A percentile compares a stretch with the other conserved stretches of the same genome.
These are phyloP conservation scores for Cephalotrichum gorgonifer DNA, from an alignment of 2,329 filamentous ascomycete genomes.

Conservation along the genomic window DNA sequence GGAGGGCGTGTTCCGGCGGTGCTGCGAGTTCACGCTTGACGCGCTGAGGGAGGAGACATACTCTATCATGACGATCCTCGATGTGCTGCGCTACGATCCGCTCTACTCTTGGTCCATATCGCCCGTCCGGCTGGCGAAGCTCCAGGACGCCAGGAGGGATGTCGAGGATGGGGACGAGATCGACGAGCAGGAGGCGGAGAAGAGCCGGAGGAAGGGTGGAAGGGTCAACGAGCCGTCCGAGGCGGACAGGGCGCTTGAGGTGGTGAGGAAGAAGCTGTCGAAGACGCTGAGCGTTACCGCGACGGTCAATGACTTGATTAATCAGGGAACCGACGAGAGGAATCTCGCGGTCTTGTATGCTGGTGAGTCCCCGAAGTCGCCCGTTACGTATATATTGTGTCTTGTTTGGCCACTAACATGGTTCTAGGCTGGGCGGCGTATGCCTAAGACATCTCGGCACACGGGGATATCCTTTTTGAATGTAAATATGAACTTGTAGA, in stretches of 20 bases:
- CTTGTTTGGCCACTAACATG: conserved; percentile 2
- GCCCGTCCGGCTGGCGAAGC: conserved; percentile 51
- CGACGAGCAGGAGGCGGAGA: conserved; percentile 27
- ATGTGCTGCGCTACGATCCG: conserved; percentile 96
- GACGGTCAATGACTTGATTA: conserved; percentile 93
- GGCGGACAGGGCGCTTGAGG: conserved; percentile 81
- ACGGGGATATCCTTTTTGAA: too few species aligned
- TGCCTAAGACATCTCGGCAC: conserved; percentile 24
- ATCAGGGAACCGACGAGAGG: conserved; percentile 85
- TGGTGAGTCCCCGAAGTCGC: conserved; percentile 38
- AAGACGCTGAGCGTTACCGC: conserved; percentile 91
- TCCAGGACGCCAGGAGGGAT: conserved; percentile 51
- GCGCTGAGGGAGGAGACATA: conserved; percentile 91
- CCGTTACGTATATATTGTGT: not conserved
- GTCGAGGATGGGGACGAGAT: conserved; percentile 27
- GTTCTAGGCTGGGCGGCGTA: conserved; percentile 34
- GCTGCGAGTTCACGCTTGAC: conserved; percentile 94
- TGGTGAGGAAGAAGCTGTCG: conserved; percentile 91
- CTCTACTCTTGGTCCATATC: conserved; percentile 93
- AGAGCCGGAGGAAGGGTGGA: conserved; percentile 18
- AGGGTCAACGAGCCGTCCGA: conserved; percentile 54
- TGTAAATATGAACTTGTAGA: not conserved
- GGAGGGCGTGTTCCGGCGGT: conserved; percentile 93
- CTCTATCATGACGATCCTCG: conserved; percentile 96
- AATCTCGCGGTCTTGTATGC: conserved; percentile 88